Base-by-base conservation (phyloP, 192 early-diverging fungal genomes). In the Backusella liffmaniae region DNA sequence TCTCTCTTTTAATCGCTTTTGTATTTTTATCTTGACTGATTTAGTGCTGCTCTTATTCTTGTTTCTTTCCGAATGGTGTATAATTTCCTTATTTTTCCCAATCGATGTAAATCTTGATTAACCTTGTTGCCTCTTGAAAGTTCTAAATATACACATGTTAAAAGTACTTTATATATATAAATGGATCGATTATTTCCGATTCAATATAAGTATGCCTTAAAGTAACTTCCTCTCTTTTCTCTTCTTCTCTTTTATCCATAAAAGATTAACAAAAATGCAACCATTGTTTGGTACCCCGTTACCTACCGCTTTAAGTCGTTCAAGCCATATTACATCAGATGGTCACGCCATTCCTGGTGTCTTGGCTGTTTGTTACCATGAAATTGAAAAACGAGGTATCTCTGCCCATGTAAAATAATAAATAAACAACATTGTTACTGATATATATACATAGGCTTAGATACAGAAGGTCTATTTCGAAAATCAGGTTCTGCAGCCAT, bases 401-500 rank as follows among this genome's bases (percentile, higher is more conserved):
- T 12, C 10, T 29, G 10, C 7, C 10, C 3, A 62, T 62, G 7
- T 9, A 56, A 9, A 70, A 42, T 32, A 71, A 29, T 10, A 49
- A 30, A 32, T n/a, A 13, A 32, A 29, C 12, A 70, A 18, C 1
- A 12, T 42, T 29, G 21, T 6, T 30, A 16, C 16, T 29, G 0
- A 46, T 49, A 29, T 21, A 10, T 4, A 70, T 39, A 21, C 4
- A 12, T 26, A 71, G 70, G 70, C 3, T 46, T 71, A 44, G 70
- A 71, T 49, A 32, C 42, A 6, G 26, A 71, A 71, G 70, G 70
- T 71, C 9, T 71, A 18, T 71, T 71, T 49, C 70, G 70, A 30
- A 71, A 71, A 71, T 71, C 70, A 29, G 70, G 70, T 18, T 71
- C 44, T 10, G 41, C 35, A 7, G 39, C 70, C 16, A 29, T 5